Conservation (phyloP, 2,329 filamentous ascomycete species). For the Bipolaris gigantea region DNA sequence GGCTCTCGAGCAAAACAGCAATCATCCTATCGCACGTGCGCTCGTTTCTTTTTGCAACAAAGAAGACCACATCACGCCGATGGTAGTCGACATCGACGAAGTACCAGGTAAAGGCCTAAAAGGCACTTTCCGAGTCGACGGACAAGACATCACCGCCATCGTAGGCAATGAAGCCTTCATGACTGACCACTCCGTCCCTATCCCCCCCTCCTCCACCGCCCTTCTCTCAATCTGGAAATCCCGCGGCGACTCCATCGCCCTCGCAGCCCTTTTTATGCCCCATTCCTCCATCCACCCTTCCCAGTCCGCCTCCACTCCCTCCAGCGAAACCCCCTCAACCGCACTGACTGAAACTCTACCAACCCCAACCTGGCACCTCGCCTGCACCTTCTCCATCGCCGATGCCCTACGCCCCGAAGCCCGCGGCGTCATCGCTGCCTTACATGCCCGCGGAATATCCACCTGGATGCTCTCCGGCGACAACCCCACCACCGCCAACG, state of each 20-base stretch:
- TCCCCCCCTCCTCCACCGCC: constrained; percentile 24
- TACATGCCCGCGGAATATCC: constrained; percentile 66
- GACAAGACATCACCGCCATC: constrained; percentile 50
- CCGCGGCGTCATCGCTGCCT: constrained; percentile 61
- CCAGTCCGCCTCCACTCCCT: not conserved
- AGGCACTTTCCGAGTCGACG: constrained; percentile 53
- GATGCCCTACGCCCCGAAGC: constrained; percentile 81
- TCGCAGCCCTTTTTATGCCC: constrained; percentile 37
- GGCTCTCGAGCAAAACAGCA: constrained; percentile 69
- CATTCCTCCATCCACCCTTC: not conserved
- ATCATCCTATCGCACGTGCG: constrained; percentile 73
- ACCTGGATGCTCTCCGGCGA: constrained; percentile 95
- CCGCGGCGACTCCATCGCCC: constrained; percentile 47
- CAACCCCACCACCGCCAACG: constrained; percentile 79
- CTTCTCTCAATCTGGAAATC: constrained; percentile 46
- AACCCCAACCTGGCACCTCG: constrained; percentile 49
- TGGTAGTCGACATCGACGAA: constrained; percentile 58
- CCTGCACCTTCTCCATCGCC: constrained; percentile 72
- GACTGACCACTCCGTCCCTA: constrained; percentile 42
- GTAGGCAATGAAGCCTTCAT: constrained; percentile 77
- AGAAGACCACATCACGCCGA: constrained; percentile 16
- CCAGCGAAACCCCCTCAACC: not conserved
- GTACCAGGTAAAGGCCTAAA: constrained; percentile 71
- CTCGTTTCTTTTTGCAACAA: constrained; percentile 64
- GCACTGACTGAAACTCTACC: constrained; percentile 1